Percentiles rank a stretch among this genome's conserved stretches.
These are phyloP conservation scores for Coemansia sp. DNA, from an alignment of 192 early-diverging fungal species.

Conservation along the genomic window DNA sequence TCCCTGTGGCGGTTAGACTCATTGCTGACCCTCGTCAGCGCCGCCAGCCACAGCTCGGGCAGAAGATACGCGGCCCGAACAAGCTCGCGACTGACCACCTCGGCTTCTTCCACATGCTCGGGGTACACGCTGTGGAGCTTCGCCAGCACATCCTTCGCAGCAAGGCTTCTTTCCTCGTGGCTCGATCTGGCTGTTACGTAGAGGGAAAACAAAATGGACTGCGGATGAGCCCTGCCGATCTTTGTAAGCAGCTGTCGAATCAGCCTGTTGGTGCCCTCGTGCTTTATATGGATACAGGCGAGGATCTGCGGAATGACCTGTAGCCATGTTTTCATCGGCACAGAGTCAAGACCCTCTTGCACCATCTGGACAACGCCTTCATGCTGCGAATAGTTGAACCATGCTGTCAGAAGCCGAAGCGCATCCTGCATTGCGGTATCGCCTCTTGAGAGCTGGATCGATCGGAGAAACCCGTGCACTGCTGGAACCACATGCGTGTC, in stretches of 20 bases:
- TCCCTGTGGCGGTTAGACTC: conserved; percentile 78
- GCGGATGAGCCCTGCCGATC: conserved; percentile 91
- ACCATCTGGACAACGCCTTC: conserved; percentile 81
- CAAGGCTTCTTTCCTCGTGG: conserved; percentile 60
- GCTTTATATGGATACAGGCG: conserved; percentile 84
- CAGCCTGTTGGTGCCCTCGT: conserved; percentile 71
- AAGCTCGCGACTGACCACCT: conserved; percentile 91
- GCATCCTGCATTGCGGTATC: conserved; percentile 91
- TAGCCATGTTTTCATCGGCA: conserved; percentile 92
- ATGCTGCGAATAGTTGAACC: conserved; percentile 95
- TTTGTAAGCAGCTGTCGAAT: conserved; percentile 87
- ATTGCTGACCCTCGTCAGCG: conserved; percentile 81
- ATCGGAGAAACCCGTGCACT: conserved; percentile 89
- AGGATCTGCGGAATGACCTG: conserved; percentile 98
- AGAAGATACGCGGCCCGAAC: conserved; percentile 92
- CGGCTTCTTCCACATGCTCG: conserved; percentile 77
- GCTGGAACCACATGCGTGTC: conserved; percentile 66
- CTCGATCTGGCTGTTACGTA: conserved; percentile 93
- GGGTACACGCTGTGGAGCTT: conserved; percentile 83
- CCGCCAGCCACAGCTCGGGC: conserved; percentile 97
- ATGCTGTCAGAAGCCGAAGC: conserved; percentile 83
- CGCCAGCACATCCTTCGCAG: conserved; percentile 85
- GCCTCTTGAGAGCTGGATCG: conserved; percentile 83
- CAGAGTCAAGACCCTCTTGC: conserved; percentile 74
- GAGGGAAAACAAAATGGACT: conserved; percentile 91